Evolutionary conservation across 352 stramenopile species (phyloP), one percentile per base, ranked within the genome.

Genomic region (Globisporangium lucens): DNA sequence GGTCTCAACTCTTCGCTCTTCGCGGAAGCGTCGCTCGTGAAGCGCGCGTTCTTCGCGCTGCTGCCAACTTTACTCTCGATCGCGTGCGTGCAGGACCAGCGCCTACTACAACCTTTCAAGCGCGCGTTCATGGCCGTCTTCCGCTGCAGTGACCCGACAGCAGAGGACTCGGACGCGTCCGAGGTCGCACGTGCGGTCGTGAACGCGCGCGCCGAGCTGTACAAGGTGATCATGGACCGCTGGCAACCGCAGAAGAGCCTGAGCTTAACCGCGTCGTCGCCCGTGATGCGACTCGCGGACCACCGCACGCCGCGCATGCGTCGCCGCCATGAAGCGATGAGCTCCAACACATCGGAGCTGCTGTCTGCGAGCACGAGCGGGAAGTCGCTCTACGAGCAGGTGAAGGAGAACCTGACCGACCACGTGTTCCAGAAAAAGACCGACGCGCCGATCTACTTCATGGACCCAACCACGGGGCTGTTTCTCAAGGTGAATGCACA

Each of bases 321-420:
- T 27, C 33, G 63, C 1, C 53, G 57, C 17, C 27, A 36, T 13
- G 56, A n/a, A 0, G 57, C 38, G 27, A 46, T 33, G n/a, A 79
- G 64, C 30, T 75, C 64, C 10, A 74, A 78, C 7, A 60, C 65
- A 24, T 73, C 68, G 24, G 75, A 82, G 49, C 35, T 83, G 33
- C 63, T 82, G 33, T 80, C 76, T 24, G 74, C 63, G 59, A 73
- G 65, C 30, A 79, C 77, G 20, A 83, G 68, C 38, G 71, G 72
- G 65, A 89, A 88, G 59, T 89, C 82, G 36, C 66, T 92, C 10
- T 92, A 92, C 47, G 82, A 90, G 27, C 80, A 89, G 49, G 80
- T 92, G 10, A 76, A 82, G 36, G 76, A 78, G 22, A 75, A 77
- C 6, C 59, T 92, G 17, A 72, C 70, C 5, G 82, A 92, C 70